Conservation (phyloP, 75 land plant species). For the Sequoia sempervirens region DNA sequence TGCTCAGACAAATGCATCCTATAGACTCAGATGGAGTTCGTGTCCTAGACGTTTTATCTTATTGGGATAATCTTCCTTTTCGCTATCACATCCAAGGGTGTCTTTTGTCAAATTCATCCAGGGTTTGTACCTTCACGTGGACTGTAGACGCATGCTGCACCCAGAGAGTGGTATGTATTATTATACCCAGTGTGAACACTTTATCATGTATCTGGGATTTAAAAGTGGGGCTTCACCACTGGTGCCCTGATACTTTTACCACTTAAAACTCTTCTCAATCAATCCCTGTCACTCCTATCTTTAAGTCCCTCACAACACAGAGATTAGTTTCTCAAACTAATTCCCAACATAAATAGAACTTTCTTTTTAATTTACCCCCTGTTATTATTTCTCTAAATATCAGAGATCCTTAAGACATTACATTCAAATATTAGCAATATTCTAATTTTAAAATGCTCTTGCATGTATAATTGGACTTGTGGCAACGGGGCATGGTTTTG, state of each 20-base stretch:
- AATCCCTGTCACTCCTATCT: not conserved
- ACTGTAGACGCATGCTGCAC: not conserved
- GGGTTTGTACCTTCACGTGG: not conserved
- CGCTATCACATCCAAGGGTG: not conserved
- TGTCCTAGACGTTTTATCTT: not conserved
- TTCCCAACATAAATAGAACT: not conserved
- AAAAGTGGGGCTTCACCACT: not conserved
- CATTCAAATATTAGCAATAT: not conserved
- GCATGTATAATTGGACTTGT: not conserved
- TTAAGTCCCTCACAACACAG: not conserved
- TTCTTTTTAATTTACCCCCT: not conserved
- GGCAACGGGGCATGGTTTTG: not conserved
- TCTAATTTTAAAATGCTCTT: not conserved
- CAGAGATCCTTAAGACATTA: not conserved
- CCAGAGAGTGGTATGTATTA: not conserved
- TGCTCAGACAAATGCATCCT: not conserved
- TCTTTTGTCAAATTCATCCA: not conserved
- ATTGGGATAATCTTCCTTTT: not conserved
- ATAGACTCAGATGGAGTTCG: not conserved
- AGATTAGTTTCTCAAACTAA: not conserved
- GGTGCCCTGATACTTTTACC: not conserved
- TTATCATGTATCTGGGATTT: not conserved
- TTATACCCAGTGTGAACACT: not conserved
- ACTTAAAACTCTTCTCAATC: not conserved
- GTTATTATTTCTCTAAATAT: not conserved